A percentile compares a stretch with the other conserved stretches of the same genome.
Conservation (phyloP, 495 filamentous ascomycete genomes). For the Penicillium subrubescens region DNA sequence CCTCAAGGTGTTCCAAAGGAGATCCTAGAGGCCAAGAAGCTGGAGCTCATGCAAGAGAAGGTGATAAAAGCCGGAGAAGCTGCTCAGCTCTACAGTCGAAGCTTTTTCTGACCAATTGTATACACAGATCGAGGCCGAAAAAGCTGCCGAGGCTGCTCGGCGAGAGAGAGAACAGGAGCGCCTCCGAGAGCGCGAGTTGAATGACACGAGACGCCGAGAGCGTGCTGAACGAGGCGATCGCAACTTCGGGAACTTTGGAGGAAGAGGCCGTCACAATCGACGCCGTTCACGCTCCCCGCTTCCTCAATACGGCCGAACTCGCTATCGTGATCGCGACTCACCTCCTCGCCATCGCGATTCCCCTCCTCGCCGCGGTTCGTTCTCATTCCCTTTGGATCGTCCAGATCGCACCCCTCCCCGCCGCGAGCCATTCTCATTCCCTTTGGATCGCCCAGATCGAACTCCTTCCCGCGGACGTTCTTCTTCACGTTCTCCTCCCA, state of each 20-base stretch:
- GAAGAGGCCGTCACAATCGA: constrained; percentile 51
- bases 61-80: constrained; percentile 41
- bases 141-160: constrained; percentile 73
- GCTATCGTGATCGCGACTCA: constrained; percentile 41
- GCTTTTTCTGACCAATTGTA: constrained; percentile 13
- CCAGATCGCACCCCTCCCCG: constrained; percentile 38
- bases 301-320: constrained; percentile 54
- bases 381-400: constrained; percentile 55
- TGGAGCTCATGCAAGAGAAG: constrained; percentile 91
- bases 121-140: constrained; percentile 76
- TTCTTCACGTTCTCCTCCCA: constrained; percentile 35
- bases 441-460: constrained; percentile 33
- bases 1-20: constrained; percentile 92
- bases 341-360: constrained; percentile 42
- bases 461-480: constrained; percentile 41
- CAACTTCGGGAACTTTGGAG: constrained; percentile 54
- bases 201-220: constrained; percentile 70
- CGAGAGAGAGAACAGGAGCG: constrained; percentile 68
- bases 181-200: constrained; percentile 59
- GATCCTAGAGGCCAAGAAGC: constrained; percentile 91
- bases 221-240: constrained; percentile 68
- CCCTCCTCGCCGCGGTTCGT: constrained; percentile 51
- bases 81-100: neutral
- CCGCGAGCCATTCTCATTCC: constrained; percentile 36
- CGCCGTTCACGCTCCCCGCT: constrained; percentile 67